Conservation (phyloP, 1,284 basidiomycete species). For the Erythrobasidium hasegawianum region DNA sequence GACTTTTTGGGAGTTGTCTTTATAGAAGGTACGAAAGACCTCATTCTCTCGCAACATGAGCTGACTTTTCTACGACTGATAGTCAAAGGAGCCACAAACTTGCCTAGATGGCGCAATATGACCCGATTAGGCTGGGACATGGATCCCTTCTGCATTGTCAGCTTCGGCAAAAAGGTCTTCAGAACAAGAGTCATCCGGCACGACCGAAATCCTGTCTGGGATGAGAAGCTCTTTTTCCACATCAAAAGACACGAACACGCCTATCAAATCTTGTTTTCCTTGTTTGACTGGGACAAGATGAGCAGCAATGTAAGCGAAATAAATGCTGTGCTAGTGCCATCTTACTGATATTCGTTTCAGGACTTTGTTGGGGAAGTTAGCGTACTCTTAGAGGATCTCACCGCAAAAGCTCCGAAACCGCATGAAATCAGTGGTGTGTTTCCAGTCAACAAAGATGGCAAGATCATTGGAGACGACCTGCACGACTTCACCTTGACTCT, state of each 20-base stretch:
- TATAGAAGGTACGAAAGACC: conserved; percentile 56
- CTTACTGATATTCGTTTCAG: no score
- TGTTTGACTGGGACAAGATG: conserved; percentile 93
- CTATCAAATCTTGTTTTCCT: conserved; percentile 62
- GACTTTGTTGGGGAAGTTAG: conserved; percentile 66
- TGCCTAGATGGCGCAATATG: conserved; percentile 84
- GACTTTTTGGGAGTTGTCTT: conserved; percentile 93
- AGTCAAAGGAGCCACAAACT: conserved; percentile 67
- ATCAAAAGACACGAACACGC: conserved; percentile 78
- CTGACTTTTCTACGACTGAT: no score
- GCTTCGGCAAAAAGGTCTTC: conserved; percentile 96
- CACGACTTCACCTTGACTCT: conserved; percentile 63
- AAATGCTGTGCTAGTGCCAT: no score
- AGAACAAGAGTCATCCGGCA: conserved; percentile 60
- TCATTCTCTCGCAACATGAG: no score
- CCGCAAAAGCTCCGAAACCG: conserved; percentile 68
- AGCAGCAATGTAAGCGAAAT: conserved; percentile 43
- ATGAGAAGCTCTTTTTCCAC: conserved; percentile 94
- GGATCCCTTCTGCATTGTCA: conserved; percentile 94
- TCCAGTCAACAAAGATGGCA: conserved; percentile 55
- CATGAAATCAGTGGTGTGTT: conserved; percentile 71
- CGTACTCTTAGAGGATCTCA: conserved; percentile 66
- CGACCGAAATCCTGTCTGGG: conserved; percentile 79
- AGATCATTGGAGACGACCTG: conserved; percentile 58
- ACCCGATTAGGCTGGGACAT: conserved; percentile 86